Conservation (phyloP, 805 yeast species). For the Saccharomycopsis selenospora region DNA sequence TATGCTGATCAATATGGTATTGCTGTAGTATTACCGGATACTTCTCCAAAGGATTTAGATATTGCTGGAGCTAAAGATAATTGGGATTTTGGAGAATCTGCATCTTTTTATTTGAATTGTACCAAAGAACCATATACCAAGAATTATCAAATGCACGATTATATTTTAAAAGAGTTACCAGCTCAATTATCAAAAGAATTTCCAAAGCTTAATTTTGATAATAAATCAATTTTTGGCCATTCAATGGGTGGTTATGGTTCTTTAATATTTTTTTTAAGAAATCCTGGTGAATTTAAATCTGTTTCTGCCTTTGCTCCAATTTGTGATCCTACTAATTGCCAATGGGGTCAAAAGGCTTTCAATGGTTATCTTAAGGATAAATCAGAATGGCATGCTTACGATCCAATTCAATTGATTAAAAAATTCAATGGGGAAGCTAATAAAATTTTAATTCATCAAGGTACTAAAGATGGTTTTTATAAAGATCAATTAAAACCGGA, state of each 20-base stretch:
- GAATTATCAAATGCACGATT: slow-evolving; percentile 82
- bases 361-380: slow-evolving; percentile 64
- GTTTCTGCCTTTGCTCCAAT: slow-evolving; percentile 92
- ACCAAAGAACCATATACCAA: slow-evolving; percentile 60
- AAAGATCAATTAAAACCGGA: slow-evolving; percentile 66
- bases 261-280: slow-evolving; percentile 54
- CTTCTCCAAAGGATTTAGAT: slow-evolving; percentile 85
- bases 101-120: slow-evolving; percentile 91
- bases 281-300: slow-evolving; percentile 63
- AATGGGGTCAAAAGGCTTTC: slow-evolving; percentile 89
- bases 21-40: slow-evolving; percentile 90
- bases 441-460: slow-evolving; percentile 76
- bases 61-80: slow-evolving; percentile 73
- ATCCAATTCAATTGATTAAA: slow-evolving; percentile 73
- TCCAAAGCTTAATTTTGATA: slow-evolving; percentile 47
- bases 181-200: slow-evolving; percentile 38
- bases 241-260: slow-evolving; percentile 99
- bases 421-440: slow-evolving; percentile 43
- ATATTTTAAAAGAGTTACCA: slow-evolving; percentile 70
- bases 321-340: slow-evolving; percentile 63
- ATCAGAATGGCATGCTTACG: slow-evolving; percentile 61
- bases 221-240: slow-evolving; percentile 81
- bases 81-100: slow-evolving; percentile 92
- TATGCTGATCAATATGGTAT: slow-evolving; percentile 77
- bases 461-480: slow-evolving; percentile 71